Conservation (phyloP, 208 protist species). For the Leishmania tropica region DNA sequence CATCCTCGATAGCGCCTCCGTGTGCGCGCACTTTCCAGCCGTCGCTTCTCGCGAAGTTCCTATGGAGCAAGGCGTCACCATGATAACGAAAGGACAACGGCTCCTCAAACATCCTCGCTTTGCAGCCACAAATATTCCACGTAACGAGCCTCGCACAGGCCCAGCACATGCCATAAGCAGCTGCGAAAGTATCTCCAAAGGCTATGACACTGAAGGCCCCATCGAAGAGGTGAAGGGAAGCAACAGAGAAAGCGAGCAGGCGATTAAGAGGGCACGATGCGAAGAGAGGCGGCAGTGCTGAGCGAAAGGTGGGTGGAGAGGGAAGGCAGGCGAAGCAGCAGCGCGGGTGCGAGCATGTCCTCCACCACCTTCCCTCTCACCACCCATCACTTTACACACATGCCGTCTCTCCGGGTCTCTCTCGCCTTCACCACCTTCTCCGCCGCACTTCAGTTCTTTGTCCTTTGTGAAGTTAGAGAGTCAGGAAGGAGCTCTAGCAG, state of each 20-base stretch:
- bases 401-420: not conserved
- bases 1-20: not conserved
- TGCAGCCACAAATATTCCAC: not conserved
- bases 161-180: not conserved
- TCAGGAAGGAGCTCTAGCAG: not conserved
- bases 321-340: not conserved
- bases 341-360: not conserved
- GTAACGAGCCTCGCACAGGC: not conserved
- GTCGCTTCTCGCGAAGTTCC: conserved; percentile 45
- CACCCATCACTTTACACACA: not conserved
- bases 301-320: not conserved
- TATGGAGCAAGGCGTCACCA: conserved; percentile 39
- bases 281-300: not conserved
- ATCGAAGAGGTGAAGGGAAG: conserved; percentile 10
- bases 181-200: conserved; percentile 29
- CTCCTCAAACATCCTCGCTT: conserved; percentile 33
- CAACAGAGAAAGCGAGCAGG: conserved; percentile 8
- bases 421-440: not conserved
- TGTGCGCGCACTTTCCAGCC: not conserved
- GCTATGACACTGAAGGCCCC: conserved; percentile 55
- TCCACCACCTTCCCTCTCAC: not conserved
- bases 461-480: conserved; percentile 23
- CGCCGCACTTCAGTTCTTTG: conserved; percentile 42
- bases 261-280: not conserved
- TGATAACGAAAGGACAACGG: conserved; percentile 3